Evolutionary conservation across 768 basidiomycete genomes (phyloP), one percentile per base, ranked within the genome.

Genomic region (Collybiopsis luxurians): DNA sequence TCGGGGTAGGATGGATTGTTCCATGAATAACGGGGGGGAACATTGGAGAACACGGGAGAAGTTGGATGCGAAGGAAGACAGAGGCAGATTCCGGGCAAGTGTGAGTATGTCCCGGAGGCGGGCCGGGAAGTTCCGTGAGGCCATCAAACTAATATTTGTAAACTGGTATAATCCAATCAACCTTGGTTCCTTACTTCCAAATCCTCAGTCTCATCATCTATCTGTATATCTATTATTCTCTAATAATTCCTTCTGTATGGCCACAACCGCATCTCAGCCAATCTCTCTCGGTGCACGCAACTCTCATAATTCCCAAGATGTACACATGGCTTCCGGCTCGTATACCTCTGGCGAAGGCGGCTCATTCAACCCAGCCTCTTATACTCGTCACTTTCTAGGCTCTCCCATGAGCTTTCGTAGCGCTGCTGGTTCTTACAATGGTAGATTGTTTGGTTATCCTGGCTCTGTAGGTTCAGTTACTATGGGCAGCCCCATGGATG

Each of bases 341-440:
- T 84, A 79, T 65, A 71, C 73, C 0, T 61, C 67, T 13, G 71
- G 70, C 28, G 71, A 74, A 28, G 77, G 75, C 55, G 73, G 75
- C n/a, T 67, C 72, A 3, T 85, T 87, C 70, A 86, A 86, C 64
- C 78, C 85, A 17, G 80, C 84, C 3, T 84, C 84, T 0, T 89
- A 85, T 73, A 82, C 83, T 28, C 74, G 85, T 31, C 80, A 86
- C 62, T 85, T 87, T 66, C 75, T 90, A 6, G 86, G 86, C 53
- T 89, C 87, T 0, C 88, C 89, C 43, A 74, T 87, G 51, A 89
- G 89, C 3, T 91, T 86, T 81, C 78, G 84, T 4, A 83, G 83
- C 31, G 88, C 86, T 0, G 89, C 83, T 57, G 85, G 85, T 21
- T 44, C 48, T 21, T 40, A 34, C 26, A 39, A 26, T 26, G 24